Evolutionary conservation across 2,329 filamentous ascomycete species (phyloP).

Genomic region (Curvularia hawaiiensis): DNA sequence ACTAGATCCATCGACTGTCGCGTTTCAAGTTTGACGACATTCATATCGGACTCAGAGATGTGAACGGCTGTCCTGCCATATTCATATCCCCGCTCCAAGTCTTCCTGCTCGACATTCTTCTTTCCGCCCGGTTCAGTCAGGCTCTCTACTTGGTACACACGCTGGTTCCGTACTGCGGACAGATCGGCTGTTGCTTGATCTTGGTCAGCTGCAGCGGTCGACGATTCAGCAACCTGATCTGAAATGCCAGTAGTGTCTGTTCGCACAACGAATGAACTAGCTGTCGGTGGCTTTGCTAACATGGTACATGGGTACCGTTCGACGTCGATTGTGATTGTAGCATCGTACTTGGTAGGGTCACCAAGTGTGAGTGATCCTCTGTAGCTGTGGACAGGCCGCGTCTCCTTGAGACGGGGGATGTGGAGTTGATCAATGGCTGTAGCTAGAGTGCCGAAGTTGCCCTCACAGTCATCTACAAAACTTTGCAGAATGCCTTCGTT

Average conservation of each 20-base stretch:
- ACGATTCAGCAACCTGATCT: conserved; percentile 60
- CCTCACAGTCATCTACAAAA: conserved; percentile 70
- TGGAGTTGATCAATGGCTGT: conserved; percentile 83
- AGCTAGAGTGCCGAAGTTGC: conserved; percentile 80
- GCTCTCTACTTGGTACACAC: conserved; percentile 81
- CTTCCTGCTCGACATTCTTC: conserved; percentile 78
- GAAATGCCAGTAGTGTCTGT: conserved; percentile 50
- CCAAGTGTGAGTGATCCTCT: conserved; percentile 82
- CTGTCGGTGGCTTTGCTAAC: conserved; percentile 72
- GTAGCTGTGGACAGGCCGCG: conserved; percentile 78
- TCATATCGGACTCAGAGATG: conserved; percentile 84
- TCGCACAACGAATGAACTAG: conserved; percentile 73
- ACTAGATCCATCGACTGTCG: conserved; percentile 77
- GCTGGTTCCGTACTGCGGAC: conserved; percentile 74
- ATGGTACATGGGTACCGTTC: conserved; percentile 91
- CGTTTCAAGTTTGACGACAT: conserved; percentile 87
- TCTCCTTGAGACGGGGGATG: conserved; percentile 75
- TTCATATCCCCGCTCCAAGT: conserved; percentile 89
- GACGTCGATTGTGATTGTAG: conserved; percentile 80
- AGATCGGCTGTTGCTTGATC: conserved; percentile 54
- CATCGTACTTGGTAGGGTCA: conserved; percentile 72
- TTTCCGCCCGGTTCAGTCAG: conserved; percentile 76
- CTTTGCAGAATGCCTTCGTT: conserved; percentile 74
- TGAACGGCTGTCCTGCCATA: conserved; percentile 92
- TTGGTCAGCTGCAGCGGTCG: conserved; percentile 53